Conservation (phyloP, 208 protist species). For the Balamuthia mandrillaris region DNA sequence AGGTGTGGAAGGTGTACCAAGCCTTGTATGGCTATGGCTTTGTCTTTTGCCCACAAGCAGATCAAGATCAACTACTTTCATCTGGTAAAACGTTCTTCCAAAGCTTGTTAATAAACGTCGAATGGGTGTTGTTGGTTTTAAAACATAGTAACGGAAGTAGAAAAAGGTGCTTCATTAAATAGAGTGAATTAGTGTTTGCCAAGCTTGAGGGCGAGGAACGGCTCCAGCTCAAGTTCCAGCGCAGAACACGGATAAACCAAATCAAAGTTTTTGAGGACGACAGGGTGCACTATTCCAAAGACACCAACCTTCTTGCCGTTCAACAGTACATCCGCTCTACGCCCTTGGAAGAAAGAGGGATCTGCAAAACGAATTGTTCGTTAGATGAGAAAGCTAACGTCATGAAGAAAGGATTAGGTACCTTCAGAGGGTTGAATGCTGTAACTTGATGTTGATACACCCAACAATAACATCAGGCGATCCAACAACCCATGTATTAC, state of each 20-base stretch:
- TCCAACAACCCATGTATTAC: constrained; percentile 72
- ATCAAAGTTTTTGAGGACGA: constrained; percentile 87
- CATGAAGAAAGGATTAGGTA: no score
- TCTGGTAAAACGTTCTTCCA: not conserved
- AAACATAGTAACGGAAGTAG: not conserved
- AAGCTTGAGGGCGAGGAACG: not conserved
- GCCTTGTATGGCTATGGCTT: not conserved
- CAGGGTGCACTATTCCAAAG: constrained; percentile 58
- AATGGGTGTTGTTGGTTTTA: not conserved
- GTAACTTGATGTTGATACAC: constrained; percentile 36
- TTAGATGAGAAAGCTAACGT: constrained; percentile 24
- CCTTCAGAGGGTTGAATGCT: not conserved
- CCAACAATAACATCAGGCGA: constrained; percentile 62
- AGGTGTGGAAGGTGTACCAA: not conserved
- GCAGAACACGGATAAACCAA: constrained; percentile 85
- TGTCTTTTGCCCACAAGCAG: not conserved
- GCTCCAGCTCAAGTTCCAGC: constrained; percentile 79
- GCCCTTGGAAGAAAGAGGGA: constrained; percentile 83
- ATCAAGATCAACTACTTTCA: no score
- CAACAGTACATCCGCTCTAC: constrained; percentile 80
- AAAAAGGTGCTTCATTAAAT: not conserved
- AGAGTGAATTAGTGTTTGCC: no score
- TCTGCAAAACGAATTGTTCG: constrained; percentile 46
- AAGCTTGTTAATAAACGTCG: not conserved
- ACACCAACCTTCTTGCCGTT: constrained; percentile 64